Evolutionary conservation across 2,329 filamentous ascomycete species (phyloP).

Genomic region (Clonostachys chloroleuca): DNA sequence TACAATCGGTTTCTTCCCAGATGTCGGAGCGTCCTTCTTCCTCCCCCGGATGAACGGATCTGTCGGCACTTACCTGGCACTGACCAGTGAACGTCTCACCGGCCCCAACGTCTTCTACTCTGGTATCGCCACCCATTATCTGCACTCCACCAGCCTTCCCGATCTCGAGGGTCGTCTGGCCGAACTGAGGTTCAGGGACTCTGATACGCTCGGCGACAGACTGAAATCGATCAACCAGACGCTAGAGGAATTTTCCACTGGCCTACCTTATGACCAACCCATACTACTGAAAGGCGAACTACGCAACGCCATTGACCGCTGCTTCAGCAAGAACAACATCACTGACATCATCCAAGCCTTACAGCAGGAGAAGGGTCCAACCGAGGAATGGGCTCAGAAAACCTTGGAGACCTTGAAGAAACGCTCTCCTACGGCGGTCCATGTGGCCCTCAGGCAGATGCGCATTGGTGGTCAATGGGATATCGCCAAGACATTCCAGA

Average conservation of each 20-base stretch:
- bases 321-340: constrained; percentile 66
- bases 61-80: constrained; percentile 85
- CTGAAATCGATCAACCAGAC: constrained; percentile 75
- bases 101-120: constrained; percentile 87
- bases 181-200: constrained; percentile 85
- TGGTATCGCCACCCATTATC: constrained; percentile 91
- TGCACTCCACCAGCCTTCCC: constrained; percentile 84
- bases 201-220: constrained; percentile 57
- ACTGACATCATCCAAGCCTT: constrained; percentile 68
- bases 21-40: constrained; percentile 96
- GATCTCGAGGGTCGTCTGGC: constrained; percentile 79
- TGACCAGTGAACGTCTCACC: constrained; percentile 80
- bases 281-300: constrained; percentile 64
- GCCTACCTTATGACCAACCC: constrained; percentile 71
- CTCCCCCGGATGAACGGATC: constrained; percentile 82
- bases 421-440: constrained; percentile 81
- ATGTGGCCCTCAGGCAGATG: constrained; percentile 82
- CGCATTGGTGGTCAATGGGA: constrained; percentile 70
- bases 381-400: constrained; percentile 73
- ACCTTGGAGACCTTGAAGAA: constrained; percentile 71
- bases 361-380: constrained; percentile 41
- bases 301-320: constrained; percentile 79
- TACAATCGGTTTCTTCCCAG: constrained; percentile 96
- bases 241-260: constrained; percentile 87
- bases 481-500: constrained; percentile 79